These are phyloP conservation scores for Colletotrichum zoysiae DNA, from an alignment of 2,329 filamentous ascomycete species.

Conservation along the genomic window DNA sequence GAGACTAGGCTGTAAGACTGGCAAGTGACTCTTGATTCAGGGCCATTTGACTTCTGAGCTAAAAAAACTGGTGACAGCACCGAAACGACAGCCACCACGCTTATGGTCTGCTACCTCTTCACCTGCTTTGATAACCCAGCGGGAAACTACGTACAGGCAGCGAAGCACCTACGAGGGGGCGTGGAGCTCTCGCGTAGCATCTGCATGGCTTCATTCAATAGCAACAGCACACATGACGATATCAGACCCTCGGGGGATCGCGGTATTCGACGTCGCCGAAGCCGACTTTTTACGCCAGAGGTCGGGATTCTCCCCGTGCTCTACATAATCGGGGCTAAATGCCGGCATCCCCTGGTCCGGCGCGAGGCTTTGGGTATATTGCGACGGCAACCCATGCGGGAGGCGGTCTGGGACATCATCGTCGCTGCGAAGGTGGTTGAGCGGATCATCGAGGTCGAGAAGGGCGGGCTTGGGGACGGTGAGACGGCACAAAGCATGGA, in stretches of 20 bases:
- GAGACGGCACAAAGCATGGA: neutral
- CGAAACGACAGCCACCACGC: slow-evolving; percentile 49
- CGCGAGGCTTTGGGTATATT: neutral
- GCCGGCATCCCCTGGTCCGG: neutral
- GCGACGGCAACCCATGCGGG: neutral
- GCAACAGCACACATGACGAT: slow-evolving; percentile 13
- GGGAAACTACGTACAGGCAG: slow-evolving; percentile 51
- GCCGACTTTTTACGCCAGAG: neutral
- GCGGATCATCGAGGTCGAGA: neutral
- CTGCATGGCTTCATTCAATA: slow-evolving; percentile 35
- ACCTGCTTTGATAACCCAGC: slow-evolving; percentile 54
- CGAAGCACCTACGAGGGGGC: slow-evolving; percentile 52
- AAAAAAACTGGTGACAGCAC: slow-evolving; percentile 39
- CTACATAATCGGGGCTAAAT: neutral
- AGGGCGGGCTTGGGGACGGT: neutral
- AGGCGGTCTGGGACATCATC: neutral
- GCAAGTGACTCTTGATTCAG: slow-evolving; percentile 52
- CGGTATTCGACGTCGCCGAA: slow-evolving; percentile 42
- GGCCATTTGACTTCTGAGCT: too few species aligned
- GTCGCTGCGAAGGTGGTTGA: neutral
- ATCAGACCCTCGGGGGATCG: slow-evolving; percentile 9
- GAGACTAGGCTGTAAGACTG: slow-evolving; percentile 55
- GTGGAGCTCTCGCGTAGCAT: slow-evolving; percentile 49
- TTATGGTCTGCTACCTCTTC: slow-evolving; percentile 56
- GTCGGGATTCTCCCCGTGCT: neutral